Evolutionary conservation across 2,329 filamentous ascomycete species (phyloP), one percentile per base, ranked within the genome.

Genomic region (Cladophialophora bantiana): DNA sequence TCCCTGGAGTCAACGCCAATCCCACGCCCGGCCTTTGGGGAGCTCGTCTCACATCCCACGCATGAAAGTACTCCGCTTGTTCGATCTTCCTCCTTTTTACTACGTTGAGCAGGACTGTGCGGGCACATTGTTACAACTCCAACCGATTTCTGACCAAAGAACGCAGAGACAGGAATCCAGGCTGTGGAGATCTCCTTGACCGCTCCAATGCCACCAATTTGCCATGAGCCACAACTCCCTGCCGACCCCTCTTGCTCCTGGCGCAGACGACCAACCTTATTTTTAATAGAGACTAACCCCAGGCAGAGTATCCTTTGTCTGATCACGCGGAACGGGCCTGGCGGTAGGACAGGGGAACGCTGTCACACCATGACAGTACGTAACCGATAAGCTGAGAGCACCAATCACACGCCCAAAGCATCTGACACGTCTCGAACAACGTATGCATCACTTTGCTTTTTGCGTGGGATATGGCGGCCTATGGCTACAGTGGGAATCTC

Each of bases 361-460:
- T 26, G 4, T 26, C 45, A 50, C 45, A 31, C 45, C 45, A 50
- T 50, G 45, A 50, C 4, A 50, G 45, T 50, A 50, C 45, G 45
- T 50, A 50, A 50, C 18, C 45, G 45, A 50, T 50, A 50, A 50
- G 45, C 18, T 10, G 45, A 50, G 7, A 20, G 45, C 45, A 26
- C 45, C 45, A 50, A 50, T 50, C 45, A 50, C 15, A 5, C 45
- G 12, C 18, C 45, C 45, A 20, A 26, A 50, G 12, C 45, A 20
- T 12, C 13, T 9, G 18, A 10, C 18, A 12, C 3, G 18, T 50
- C 45, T 45, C 6, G 40, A 50, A 20, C 18, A 10, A 26, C n/a
- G 7, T 50, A 18, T 50, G 45, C 26, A 20, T 26, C 15, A 50
- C 18, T 50, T 50, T 50, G 18, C 45, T 50, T 50, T 10, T 50